These are phyloP conservation scores for Pseudogymnoascus destructans DNA, from an alignment of 2,329 filamentous ascomycete genomes.

Conservation along the genomic window DNA sequence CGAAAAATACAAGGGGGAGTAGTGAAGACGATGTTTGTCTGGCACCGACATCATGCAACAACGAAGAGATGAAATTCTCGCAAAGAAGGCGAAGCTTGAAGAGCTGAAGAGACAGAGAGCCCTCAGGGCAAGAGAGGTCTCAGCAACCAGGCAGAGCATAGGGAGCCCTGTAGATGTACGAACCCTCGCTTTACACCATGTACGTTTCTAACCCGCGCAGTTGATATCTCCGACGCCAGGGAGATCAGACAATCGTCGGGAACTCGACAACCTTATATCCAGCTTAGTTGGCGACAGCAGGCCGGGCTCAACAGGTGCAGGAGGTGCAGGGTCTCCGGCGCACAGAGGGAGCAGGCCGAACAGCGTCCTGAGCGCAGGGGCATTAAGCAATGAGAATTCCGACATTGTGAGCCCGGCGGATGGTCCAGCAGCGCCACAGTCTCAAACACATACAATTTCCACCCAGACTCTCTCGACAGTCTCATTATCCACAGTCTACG, in stretches of 20 bases:
- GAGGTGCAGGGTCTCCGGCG: constrained; percentile 51
- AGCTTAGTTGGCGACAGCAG: constrained; percentile 69
- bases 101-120: constrained; percentile 91
- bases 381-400: constrained; percentile 63
- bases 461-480: constrained; percentile 60
- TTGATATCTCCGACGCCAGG: constrained; percentile 57
- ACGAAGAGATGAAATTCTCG: constrained; percentile 86
- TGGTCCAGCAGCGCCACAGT: constrained; percentile 26
- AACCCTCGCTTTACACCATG: constrained; percentile 14
- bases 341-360: constrained; percentile 65
- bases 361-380: constrained; percentile 71
- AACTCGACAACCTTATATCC: constrained; percentile 77
- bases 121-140: constrained; percentile 64
- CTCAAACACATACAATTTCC: constrained; percentile 31
- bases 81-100: constrained; percentile 92
- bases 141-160: constrained; percentile 53
- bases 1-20: constrained; percentile 5
- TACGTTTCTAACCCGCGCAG: constrained; percentile 27
- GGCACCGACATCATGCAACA: constrained; percentile 43
- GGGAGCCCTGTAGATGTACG: constrained; percentile 60
- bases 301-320: constrained; percentile 52
- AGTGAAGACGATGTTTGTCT: constrained; percentile 7
- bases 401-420: constrained; percentile 40
- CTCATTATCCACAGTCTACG: constrained; percentile 64
- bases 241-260: constrained; percentile 55